These are phyloP conservation scores for Yamadazyma trypodendri DNA, from an alignment of 1,139 yeast genomes.

Conservation along the genomic window DNA sequence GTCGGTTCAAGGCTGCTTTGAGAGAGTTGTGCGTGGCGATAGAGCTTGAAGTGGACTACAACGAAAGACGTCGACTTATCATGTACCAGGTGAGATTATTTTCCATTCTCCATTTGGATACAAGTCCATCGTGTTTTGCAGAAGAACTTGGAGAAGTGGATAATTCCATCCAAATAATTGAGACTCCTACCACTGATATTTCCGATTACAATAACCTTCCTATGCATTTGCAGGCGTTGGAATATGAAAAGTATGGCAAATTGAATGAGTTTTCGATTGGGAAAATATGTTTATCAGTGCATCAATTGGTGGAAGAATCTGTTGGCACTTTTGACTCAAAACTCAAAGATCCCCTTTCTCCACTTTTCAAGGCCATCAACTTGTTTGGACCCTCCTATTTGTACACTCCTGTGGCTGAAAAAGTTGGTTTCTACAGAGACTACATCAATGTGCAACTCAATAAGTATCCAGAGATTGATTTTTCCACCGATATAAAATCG, in stretches of 20 bases:
- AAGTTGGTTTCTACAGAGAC: constrained; percentile 6
- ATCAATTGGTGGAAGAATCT: constrained; percentile 9
- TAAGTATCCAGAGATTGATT: constrained; percentile 15
- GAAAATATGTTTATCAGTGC: constrained; percentile 12
- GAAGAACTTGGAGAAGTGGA: constrained; percentile 13
- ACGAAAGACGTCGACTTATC: constrained; percentile 18
- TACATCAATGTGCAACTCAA: constrained; percentile 14
- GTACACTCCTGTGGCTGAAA: constrained; percentile 15
- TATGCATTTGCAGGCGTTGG: constrained; percentile 23
- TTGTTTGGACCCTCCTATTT: constrained; percentile 23
- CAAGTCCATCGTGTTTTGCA: constrained; percentile 11
- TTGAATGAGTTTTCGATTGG: constrained; percentile 20
- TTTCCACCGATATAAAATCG: constrained; percentile 12
- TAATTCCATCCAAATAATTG: too few species aligned
- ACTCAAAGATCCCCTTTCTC: constrained; percentile 11
- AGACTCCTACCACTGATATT: neutral
- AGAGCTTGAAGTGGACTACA: constrained; percentile 21
- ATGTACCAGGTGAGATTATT: constrained; percentile 14
- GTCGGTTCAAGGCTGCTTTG: constrained; percentile 25
- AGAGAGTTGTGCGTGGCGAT: constrained; percentile 28
- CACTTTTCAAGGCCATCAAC: constrained; percentile 18
- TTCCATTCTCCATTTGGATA: constrained; percentile 16
- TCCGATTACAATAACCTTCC: constrained; percentile 4
- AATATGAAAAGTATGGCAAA: constrained; percentile 16
- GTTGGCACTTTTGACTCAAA: constrained; percentile 5